Conservation (phyloP, 805 yeast genomes). For the Pichia occidentalis region DNA sequence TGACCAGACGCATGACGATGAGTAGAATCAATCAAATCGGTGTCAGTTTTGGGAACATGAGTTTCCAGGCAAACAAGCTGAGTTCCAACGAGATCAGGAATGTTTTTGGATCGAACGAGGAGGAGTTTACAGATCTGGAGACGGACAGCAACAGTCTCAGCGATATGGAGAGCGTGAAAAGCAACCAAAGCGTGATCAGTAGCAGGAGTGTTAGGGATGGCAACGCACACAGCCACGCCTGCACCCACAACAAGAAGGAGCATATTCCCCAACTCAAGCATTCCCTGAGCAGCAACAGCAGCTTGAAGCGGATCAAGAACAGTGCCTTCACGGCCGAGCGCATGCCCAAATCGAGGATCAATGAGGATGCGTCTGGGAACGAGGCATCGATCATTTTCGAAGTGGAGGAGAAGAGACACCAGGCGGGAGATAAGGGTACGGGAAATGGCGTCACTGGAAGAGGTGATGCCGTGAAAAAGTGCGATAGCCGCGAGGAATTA, state of each 20-base stretch:
- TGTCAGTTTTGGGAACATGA: slow-evolving; percentile 12
- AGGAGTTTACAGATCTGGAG: too few relatives aligned
- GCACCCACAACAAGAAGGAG: too few relatives aligned
- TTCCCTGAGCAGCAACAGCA: slow-evolving; percentile 2
- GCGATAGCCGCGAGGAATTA: background rate
- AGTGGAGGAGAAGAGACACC: slow-evolving; percentile 1
- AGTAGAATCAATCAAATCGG: slow-evolving; percentile 12
- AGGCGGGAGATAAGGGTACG: background rate
- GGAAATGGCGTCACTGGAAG: background rate
- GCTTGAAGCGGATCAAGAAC: slow-evolving; percentile 19
- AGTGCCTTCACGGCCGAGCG: slow-evolving; percentile 53
- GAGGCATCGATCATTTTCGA: slow-evolving; percentile 54
- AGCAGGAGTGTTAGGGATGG: background rate
- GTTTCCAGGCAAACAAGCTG: slow-evolving; percentile 11
- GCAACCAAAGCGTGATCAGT: slow-evolving; percentile 2
- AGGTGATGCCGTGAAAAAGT: background rate
- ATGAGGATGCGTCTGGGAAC: slow-evolving; percentile 63
- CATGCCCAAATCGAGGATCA: slow-evolving; percentile 59
- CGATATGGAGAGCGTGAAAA: slow-evolving; percentile 5
- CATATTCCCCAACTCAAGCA: background rate
- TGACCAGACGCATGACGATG: slow-evolving; percentile 8
- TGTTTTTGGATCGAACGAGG: slow-evolving; percentile 3
- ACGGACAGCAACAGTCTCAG: slow-evolving; percentile 1
- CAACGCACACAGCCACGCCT: too few relatives aligned
- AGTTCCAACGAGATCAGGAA: slow-evolving; percentile 5